phyloP scores from a whole-genome alignment of 2,329 filamentous ascomycete species.

The Pseudogymnoascus sp. region DNA sequence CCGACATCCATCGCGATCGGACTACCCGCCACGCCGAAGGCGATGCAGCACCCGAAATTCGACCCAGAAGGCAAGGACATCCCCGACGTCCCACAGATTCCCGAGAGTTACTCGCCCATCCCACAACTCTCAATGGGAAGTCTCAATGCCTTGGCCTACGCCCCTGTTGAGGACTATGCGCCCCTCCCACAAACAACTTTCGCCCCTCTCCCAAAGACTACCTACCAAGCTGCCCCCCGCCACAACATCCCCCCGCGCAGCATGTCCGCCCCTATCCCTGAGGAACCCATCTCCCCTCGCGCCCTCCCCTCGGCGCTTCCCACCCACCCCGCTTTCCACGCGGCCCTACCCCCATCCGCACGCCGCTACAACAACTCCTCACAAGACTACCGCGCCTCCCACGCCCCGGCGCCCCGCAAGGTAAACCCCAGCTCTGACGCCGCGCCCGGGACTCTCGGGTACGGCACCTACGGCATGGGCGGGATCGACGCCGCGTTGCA shows the following conservation, averaged over 20 bases:
- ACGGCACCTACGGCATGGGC: conserved; percentile 30
- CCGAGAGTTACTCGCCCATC: conserved; percentile 34
- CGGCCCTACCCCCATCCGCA: conserved; percentile 30
- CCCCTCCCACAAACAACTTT: conserved; percentile 21
- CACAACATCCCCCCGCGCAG: conserved; percentile 44
- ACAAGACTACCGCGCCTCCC: conserved; percentile 19
- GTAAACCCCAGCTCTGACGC: conserved; percentile 24
- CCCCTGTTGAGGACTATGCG: conserved; percentile 23
- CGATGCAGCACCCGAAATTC: conserved; percentile 75
- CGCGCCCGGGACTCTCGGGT: conserved; percentile 26
- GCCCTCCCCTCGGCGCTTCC: conserved; percentile 28
- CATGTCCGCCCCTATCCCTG: conserved; percentile 53
- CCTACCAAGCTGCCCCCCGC: conserved; percentile 36
- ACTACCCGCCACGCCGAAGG: conserved; percentile 83
- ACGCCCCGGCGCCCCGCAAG: conserved; percentile 23
- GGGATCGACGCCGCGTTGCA: conserved; percentile 41
- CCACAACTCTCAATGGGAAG: conserved; percentile 18
- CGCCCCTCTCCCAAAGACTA: conserved; percentile 21
- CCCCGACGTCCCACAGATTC: conserved; percentile 50
- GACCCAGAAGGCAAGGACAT: conserved; percentile 48
- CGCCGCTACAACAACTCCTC: conserved; percentile 17
- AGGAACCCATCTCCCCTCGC: conserved; percentile 34
- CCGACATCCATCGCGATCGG: conserved; percentile 51
- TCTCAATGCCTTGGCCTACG: conserved; percentile 22
- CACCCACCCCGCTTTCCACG: conserved; percentile 37